These are phyloP conservation scores for Penicillium sp. DNA, from an alignment of 2,329 filamentous ascomycete genomes.

Conservation along the genomic window DNA sequence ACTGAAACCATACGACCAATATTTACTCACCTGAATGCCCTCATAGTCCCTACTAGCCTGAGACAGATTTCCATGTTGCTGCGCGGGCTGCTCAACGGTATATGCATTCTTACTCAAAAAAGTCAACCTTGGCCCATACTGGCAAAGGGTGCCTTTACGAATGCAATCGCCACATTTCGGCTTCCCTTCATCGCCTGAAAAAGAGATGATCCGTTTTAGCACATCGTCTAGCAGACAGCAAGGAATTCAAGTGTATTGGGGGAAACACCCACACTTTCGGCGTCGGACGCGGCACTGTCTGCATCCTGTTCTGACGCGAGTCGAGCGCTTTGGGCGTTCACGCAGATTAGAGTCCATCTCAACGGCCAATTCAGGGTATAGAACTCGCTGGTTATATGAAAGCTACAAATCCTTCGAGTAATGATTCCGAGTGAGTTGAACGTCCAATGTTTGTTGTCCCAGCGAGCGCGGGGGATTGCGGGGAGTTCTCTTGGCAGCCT, in stretches of 20 bases:
- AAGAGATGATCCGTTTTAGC: background rate
- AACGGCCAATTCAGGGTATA: too few relatives aligned
- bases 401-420: too few relatives aligned
- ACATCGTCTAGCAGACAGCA: too few relatives aligned
- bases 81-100: constrained; percentile 28
- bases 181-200: constrained; percentile 49
- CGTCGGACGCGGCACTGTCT: constrained; percentile 48
- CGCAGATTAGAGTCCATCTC: too few relatives aligned
- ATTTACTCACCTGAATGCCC: constrained; percentile 20
- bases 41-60: constrained; percentile 16
- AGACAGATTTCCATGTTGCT: background rate
- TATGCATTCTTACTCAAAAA: constrained; percentile 50
- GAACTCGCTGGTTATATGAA: too few relatives aligned
- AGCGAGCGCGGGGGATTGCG: too few relatives aligned
- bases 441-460: too few relatives aligned
- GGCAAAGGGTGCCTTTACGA: constrained; percentile 46
- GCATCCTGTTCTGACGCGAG: constrained; percentile 41
- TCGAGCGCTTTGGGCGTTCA: background rate
- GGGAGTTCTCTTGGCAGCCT: too few relatives aligned
- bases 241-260: background rate
- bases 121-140: constrained; percentile 46
- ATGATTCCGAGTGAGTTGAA: too few relatives aligned
- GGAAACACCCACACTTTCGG: constrained; percentile 31
- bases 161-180: constrained; percentile 49
- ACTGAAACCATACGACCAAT: background rate